A percentile compares a stretch with the other conserved stretches of the same genome.
phyloP scores from a whole-genome alignment of 2,329 filamentous ascomycete genomes.

The Diaporthe citriasiana region DNA sequence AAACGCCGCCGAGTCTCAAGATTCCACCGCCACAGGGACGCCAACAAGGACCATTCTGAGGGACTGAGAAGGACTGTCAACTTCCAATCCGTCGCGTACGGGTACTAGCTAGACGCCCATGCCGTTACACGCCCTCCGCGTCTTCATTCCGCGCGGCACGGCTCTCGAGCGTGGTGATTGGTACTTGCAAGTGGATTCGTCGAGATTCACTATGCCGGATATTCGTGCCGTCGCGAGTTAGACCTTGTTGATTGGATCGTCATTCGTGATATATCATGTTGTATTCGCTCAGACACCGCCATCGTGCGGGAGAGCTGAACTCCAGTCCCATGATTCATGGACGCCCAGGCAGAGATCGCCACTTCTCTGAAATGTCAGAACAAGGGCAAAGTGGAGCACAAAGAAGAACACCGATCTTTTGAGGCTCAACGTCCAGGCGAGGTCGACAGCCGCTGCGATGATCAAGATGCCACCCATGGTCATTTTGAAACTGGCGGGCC shows the following conservation, averaged over 20 bases:
- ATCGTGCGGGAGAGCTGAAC: slow-evolving; percentile 5
- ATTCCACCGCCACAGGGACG: neutral
- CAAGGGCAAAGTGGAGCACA: slow-evolving; percentile 33
- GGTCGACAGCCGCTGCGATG: slow-evolving; percentile 76
- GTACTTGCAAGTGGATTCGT: neutral
- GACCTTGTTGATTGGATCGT: neutral
- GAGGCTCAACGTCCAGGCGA: slow-evolving; percentile 49
- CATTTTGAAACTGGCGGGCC: slow-evolving; percentile 76
- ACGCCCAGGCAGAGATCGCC: slow-evolving; percentile 34
- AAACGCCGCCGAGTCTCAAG: slow-evolving; percentile 20
- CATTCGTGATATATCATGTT: neutral
- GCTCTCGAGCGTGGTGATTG: no score
- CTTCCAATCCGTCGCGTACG: neutral
- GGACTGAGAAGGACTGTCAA: neutral
- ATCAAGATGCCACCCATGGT: slow-evolving; percentile 78
- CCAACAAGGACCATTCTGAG: neutral
- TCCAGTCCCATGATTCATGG: slow-evolving; percentile 39
- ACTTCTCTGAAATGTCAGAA: slow-evolving; percentile 23
- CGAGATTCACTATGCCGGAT: neutral
- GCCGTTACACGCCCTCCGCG: neutral
- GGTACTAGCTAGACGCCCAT: neutral
- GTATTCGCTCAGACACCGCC: neutral
- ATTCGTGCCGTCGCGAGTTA: neutral
- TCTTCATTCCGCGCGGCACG: neutral
- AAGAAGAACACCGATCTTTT: slow-evolving; percentile 31